These are phyloP conservation scores for Diaporthe velutina DNA, from an alignment of 2,329 filamentous ascomycete species.

Conservation along the genomic window DNA sequence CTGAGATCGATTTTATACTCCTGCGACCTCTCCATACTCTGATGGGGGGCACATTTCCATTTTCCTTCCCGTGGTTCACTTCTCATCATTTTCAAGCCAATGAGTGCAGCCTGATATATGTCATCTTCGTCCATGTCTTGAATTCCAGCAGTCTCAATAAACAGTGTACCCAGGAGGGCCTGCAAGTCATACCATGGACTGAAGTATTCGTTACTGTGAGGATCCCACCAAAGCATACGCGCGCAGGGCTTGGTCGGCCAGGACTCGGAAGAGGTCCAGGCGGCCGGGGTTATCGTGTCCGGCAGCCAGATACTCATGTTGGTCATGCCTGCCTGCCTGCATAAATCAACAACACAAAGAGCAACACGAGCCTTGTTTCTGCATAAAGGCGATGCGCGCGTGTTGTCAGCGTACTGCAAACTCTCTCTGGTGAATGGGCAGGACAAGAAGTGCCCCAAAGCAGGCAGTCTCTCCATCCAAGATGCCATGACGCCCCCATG, in stretches of 20 bases:
- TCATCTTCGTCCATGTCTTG: neutral
- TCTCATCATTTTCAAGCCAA: neutral
- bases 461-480: neutral
- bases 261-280: too few relatives aligned
- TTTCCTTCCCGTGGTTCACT: fast-evolving
- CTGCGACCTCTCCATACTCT: neutral
- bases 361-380: neutral
- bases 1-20: neutral
- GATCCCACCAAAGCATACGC: neutral
- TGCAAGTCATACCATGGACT: neutral
- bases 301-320: neutral
- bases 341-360: neutral
- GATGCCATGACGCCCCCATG: fast-evolving
- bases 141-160: neutral
- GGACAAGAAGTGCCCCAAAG: neutral
- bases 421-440: neutral
- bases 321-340: neutral
- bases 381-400: neutral
- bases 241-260: neutral
- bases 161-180: neutral
- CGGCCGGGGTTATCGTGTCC: too few relatives aligned
- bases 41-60: neutral
- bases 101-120: neutral
- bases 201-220: neutral
- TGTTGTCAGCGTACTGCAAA: neutral